Evolutionary conservation across 139 green algal species (phyloP).

Genomic region (Micractinium conductrix): DNA sequence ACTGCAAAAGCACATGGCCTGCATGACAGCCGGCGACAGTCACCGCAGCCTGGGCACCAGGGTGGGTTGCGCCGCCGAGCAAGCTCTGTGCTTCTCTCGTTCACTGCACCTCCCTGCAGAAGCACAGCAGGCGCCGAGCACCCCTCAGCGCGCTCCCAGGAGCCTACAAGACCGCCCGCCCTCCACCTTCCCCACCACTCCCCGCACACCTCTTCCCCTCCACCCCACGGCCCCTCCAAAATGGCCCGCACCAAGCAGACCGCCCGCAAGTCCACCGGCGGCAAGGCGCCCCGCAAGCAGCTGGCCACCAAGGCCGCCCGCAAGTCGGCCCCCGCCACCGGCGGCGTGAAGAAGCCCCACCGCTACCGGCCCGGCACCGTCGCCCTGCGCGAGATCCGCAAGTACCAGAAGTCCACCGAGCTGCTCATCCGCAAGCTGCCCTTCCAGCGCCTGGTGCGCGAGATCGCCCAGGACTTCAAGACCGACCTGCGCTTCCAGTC

Average conservation of each 20-base stretch:
- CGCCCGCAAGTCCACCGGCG: conserved; percentile 85
- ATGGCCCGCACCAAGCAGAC: conserved; percentile 94
- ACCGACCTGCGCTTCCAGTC: conserved; percentile 98
- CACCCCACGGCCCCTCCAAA: too few relatives aligned
- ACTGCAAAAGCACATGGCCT: too few relatives aligned
- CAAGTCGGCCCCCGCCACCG: conserved; percentile 92
- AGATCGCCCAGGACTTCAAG: conserved; percentile 99
- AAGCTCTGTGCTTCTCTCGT: too few relatives aligned
- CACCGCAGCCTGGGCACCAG: too few relatives aligned
- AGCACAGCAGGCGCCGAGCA: too few relatives aligned
- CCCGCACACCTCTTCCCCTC: too few relatives aligned
- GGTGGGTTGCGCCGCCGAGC: too few relatives aligned
- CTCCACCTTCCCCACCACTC: too few relatives aligned
- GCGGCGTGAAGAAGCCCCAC: conserved; percentile 92
- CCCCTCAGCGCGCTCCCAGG: too few relatives aligned
- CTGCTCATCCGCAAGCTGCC: conserved; percentile 97
- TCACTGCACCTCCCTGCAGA: too few relatives aligned
- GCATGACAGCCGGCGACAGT: too few relatives aligned
- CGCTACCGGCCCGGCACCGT: conserved; percentile 91
- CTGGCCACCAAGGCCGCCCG: conserved; percentile 90
- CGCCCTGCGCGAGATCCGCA: conserved; percentile 92
- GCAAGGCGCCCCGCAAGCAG: conserved; percentile 87
- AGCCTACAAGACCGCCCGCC: too few relatives aligned
- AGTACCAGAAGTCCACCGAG: conserved; percentile 96
- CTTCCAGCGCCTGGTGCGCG: conserved; percentile 96